Conservation (phyloP, 441 rosid species). For the Dalechampia spathulata region DNA sequence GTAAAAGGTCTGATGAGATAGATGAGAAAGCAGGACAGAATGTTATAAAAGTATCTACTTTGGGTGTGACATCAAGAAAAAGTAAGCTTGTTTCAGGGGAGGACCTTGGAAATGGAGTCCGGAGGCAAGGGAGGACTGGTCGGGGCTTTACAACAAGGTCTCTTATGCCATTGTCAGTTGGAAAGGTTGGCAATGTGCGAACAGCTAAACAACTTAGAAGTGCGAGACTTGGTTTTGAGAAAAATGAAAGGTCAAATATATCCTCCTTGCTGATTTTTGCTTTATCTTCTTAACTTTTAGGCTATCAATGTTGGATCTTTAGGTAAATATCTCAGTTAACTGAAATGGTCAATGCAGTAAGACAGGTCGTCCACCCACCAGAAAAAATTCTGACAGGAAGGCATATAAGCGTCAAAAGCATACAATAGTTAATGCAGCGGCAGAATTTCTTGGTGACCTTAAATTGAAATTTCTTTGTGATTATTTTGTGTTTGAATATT, state of each 20-base stretch:
- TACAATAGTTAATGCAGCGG: conserved; percentile 42
- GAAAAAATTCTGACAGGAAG: conserved; percentile 96
- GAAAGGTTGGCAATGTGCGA: conserved; percentile 69
- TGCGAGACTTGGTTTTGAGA: conserved; percentile 75
- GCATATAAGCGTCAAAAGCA: conserved; percentile 81
- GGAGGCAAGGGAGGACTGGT: conserved; percentile 83
- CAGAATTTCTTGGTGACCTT: conserved; percentile 82
- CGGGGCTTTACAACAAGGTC: conserved; percentile 60
- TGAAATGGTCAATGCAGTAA: conserved; percentile 51
- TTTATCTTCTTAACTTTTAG: conserved; percentile 1
- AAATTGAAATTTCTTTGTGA: conserved; percentile 15
- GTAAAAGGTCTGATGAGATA: conserved; percentile 62
- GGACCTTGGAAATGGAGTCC: conserved; percentile 74
- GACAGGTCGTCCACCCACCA: conserved; percentile 82
- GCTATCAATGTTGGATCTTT: conserved; percentile 6
- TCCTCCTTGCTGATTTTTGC: conserved; percentile 10
- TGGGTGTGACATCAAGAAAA: conserved; percentile 68
- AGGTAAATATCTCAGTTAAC: no score
- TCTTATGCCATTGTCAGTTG: conserved; percentile 47
- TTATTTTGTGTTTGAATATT: conserved; percentile 7
- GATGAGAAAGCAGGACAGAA: conserved; percentile 57
- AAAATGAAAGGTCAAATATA: conserved; percentile 63
- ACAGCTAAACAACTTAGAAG: conserved; percentile 87
- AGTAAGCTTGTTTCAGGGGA: conserved; percentile 58
- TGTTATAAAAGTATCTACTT: conserved; percentile 63